phyloP scores from a whole-genome alignment of 768 basidiomycete species.

The Cyathus striatus region DNA sequence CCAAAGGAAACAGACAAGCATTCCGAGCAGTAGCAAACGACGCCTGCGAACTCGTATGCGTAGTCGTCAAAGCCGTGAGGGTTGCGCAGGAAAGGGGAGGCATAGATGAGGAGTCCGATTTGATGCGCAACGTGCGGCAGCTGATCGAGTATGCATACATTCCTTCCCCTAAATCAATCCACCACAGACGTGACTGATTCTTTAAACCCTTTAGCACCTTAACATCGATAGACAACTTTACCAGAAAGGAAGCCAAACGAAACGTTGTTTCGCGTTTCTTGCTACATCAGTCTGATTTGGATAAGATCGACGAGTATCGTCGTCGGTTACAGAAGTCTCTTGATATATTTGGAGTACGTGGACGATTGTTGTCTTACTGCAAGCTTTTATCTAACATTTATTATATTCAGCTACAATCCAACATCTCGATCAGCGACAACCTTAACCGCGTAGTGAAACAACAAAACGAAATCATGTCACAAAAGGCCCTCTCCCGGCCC shows the following conservation, averaged over 20 bases:
- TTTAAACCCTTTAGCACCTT: slow-evolving; percentile 9
- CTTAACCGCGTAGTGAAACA: background rate
- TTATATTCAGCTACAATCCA: background rate
- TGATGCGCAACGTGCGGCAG: slow-evolving; percentile 10
- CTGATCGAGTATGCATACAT: slow-evolving; percentile 13
- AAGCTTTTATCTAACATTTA: background rate
- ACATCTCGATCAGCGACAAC: background rate
- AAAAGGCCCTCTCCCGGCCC: no score
- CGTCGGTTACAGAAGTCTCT: slow-evolving; percentile 13
- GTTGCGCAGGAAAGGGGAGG: slow-evolving; percentile 9
- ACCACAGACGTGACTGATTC: background rate
- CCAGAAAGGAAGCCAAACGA: slow-evolving; percentile 8
- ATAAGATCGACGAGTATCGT: slow-evolving; percentile 13
- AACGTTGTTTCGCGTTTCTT: slow-evolving; percentile 9
- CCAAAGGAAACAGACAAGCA: slow-evolving; percentile 14
- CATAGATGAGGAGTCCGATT: slow-evolving; percentile 4
- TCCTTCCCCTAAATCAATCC: background rate
- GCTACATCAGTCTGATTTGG: slow-evolving; percentile 7
- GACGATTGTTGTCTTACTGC: background rate
- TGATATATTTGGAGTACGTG: slow-evolving; percentile 17
- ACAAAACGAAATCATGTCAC: no score
- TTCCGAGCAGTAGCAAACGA: slow-evolving; percentile 17
- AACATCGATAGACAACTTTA: slow-evolving; percentile 10
- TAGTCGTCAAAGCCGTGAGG: slow-evolving; percentile 8
- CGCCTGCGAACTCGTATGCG: slow-evolving; percentile 16